Evolutionary conservation across 1,139 yeast genomes (phyloP).

Genomic region (Petasospora fabianii): DNA sequence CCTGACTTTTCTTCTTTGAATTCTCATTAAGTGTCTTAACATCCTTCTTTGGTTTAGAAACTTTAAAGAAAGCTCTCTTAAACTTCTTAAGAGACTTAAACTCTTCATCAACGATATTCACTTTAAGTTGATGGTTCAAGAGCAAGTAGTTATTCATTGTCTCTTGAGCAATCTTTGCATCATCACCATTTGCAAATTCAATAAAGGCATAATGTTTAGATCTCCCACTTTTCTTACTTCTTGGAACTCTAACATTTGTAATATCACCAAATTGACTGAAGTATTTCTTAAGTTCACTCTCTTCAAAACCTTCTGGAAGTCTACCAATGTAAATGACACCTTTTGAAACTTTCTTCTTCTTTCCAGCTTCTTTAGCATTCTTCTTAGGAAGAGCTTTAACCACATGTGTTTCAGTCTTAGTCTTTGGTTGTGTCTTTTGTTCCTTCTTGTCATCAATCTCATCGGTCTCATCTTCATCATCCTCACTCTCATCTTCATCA

Average conservation of each 20-base stretch:
- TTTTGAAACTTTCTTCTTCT: conserved; percentile 14
- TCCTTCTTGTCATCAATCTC: conserved; percentile 23
- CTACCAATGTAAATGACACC: conserved; percentile 89
- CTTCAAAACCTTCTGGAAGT: conserved; percentile 90
- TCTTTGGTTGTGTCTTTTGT: conserved; percentile 18
- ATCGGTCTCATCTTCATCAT: conserved; percentile 23
- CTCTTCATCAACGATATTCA: conserved; percentile 49
- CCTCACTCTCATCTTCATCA: conserved; percentile 18
- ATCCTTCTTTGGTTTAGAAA: conserved; percentile 43
- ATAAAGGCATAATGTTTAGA: conserved; percentile 92
- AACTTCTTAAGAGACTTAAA: conserved; percentile 59
- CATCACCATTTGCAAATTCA: conserved; percentile 71
- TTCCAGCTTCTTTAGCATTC: conserved; percentile 4
- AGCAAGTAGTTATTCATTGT: conserved; percentile 93
- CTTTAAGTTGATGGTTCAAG: conserved; percentile 81
- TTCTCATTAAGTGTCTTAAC: conserved; percentile 29
- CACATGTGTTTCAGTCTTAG: conserved; percentile 16
- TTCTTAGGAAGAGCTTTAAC: conserved; percentile 21
- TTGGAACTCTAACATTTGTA: conserved; percentile 70
- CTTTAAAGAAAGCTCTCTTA: conserved; percentile 47
- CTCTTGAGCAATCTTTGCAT: conserved; percentile 86
- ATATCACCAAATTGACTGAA: conserved; percentile 89
- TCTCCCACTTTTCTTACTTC: conserved; percentile 87
- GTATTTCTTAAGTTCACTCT: conserved; percentile 67
- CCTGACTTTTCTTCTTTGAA: conserved; percentile 30